Base-by-base conservation (phyloP, 352 stramenopile species). In the Globisporangium paddicum region DNA sequence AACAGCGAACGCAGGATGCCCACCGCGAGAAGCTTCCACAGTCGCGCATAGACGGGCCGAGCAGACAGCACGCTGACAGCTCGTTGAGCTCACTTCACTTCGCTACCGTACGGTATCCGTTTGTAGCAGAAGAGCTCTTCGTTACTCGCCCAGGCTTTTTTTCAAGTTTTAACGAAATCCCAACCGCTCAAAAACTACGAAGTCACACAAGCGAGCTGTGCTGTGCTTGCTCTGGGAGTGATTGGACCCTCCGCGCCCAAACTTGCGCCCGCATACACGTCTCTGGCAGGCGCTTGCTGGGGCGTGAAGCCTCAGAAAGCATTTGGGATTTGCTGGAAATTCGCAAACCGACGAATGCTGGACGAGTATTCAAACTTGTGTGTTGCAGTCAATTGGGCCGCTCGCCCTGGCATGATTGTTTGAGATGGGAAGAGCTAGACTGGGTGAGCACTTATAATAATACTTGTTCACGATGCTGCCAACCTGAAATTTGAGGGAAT, bases 1-100 rank as follows among this genome's bases (percentile, higher is more conserved):
- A 14, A n/a, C n/a, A 4, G 42, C 25, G 6, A 9, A 14, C 45
- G 26, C n/a, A 38, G 9, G 34, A 38, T 38, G 34, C 16, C 16
- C 37, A n/a, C 32, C 50, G 50, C 50, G 34, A 42, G 50, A 56
- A 56, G 13, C 16, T 52, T 52, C 26, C 46, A 38, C 26, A 45
- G 13, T 32, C 13, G 50, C 19, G 26, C 46, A 52, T 37, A 52
- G 18, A 52, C 32, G 50, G 21, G 34, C 7, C 21, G 19, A 46
- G 28, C 50, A 56, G 50, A 46, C 50, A 56, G 50, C 16, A 19
- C 50, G 34, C 34, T 56, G 50, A 56, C 50, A 42, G 34, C 34
- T 35, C 19, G 21, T 34, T 46, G 50, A 23, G 21, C 50, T 21
- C 32, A 38, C 37, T 52, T 38, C 18, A 16, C 7, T 38, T 25